These are phyloP conservation scores for Nicotiana tabacum DNA, from an alignment of 257 asterid genomes.

Conservation along the genomic window DNA sequence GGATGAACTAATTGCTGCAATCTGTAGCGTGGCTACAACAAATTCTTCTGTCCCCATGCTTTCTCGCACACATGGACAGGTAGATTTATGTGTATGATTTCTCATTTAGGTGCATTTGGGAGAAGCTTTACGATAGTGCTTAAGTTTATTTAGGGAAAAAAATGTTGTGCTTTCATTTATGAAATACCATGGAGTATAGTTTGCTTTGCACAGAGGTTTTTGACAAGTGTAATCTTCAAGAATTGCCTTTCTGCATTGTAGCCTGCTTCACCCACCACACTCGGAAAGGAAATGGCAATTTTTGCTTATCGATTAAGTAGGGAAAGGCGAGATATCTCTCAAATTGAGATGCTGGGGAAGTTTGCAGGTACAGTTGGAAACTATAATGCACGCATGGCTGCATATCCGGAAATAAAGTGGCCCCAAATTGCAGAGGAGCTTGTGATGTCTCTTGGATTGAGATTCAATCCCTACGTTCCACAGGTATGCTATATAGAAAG, in stretches of 20 bases:
- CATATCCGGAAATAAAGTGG: constrained; percentile 46
- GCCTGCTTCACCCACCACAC: constrained; percentile 50
- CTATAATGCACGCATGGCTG: constrained; percentile 47
- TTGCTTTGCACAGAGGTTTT: not conserved
- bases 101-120: too few relatives aligned
- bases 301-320: constrained; percentile 34
- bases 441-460: constrained; percentile 37
- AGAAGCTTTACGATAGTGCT: not conserved
- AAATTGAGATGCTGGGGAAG: constrained; percentile 38
- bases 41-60: constrained; percentile 39
- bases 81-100: not conserved
- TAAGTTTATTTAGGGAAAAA: too few relatives aligned
- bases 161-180: too few relatives aligned
- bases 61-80: constrained; percentile 60
- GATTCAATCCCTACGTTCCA: constrained; percentile 46
- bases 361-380: constrained; percentile 57
- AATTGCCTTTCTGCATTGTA: constrained; percentile 12
- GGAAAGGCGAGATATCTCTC: constrained; percentile 27
- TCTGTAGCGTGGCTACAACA: constrained; percentile 31
- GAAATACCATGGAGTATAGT: too few relatives aligned
- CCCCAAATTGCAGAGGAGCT: constrained; percentile 36
- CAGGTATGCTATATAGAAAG: constrained; percentile 23
- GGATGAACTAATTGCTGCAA: constrained; percentile 34
- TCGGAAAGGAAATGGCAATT: constrained; percentile 55
- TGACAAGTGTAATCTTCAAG: not conserved